These are phyloP conservation scores for Ustilago bromivora DNA, from an alignment of 1,284 basidiomycete species.

Conservation along the genomic window DNA sequence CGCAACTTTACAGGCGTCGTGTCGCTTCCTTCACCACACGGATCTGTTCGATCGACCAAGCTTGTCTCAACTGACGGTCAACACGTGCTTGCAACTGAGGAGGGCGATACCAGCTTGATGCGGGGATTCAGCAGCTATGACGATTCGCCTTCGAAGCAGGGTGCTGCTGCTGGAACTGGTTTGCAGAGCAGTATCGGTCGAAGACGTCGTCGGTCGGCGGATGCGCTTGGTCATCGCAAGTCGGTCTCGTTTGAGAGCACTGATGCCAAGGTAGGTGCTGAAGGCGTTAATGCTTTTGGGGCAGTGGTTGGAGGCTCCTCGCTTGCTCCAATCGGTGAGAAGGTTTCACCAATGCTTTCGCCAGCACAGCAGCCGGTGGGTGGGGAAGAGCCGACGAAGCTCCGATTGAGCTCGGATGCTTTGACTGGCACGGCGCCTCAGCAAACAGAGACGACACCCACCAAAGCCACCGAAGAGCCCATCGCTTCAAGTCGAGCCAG, in stretches of 20 bases:
- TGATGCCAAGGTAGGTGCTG: constrained; percentile 9
- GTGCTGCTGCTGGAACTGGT: neutral
- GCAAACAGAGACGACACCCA: neutral
- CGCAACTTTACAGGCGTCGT: constrained; percentile 56
- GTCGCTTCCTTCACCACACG: constrained; percentile 46
- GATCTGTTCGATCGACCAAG: constrained; percentile 47
- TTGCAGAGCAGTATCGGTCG: constrained; percentile 13
- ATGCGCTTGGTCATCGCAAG: constrained; percentile 44
- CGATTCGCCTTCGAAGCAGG: constrained; percentile 23
- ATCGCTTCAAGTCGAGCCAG: neutral
- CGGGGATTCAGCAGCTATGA: constrained; percentile 37
- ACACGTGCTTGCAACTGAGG: constrained; percentile 45
- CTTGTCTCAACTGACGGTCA: constrained; percentile 50
- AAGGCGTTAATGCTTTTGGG: constrained; percentile 5
- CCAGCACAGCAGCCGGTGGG: constrained; percentile 10
- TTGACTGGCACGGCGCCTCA: neutral
- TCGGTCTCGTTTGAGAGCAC: constrained; percentile 52
- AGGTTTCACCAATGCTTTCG: constrained; percentile 29
- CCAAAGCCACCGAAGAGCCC: neutral
- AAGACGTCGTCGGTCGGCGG: constrained; percentile 36
- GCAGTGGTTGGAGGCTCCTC: neutral
- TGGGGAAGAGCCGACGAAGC: constrained; percentile 26
- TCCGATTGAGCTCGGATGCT: constrained; percentile 12
- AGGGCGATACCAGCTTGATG: constrained; percentile 28
- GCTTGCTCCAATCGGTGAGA: constrained; percentile 47